A percentile compares a stretch with the other conserved stretches of the same genome.
These are phyloP conservation scores for Coemansia biformis DNA, from an alignment of 192 early-diverging fungal species.

Conservation along the genomic window DNA sequence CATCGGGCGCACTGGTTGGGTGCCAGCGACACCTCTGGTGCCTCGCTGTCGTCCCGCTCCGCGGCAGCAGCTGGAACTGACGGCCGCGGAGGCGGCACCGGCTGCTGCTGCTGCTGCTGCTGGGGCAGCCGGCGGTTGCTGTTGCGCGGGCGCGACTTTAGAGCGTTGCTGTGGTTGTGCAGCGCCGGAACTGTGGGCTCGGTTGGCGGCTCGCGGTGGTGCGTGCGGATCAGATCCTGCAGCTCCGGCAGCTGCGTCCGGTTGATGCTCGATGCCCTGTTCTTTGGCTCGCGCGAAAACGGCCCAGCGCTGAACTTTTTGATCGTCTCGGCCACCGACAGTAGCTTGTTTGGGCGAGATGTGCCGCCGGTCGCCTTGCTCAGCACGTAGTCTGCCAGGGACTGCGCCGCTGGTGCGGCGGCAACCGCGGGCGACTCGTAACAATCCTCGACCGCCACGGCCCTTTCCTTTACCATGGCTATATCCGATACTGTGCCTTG, in stretches of 20 bases:
- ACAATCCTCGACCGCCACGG: too few relatives aligned
- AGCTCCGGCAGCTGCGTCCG: constrained; percentile 31
- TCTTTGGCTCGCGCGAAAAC: background rate
- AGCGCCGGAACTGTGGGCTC: constrained; percentile 38
- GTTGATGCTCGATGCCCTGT: constrained; percentile 5
- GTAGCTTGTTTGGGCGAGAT: constrained; percentile 12
- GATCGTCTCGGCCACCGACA: constrained; percentile 45
- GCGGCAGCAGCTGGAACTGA: background rate
- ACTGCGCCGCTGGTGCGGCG: background rate
- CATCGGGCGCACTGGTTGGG: constrained; percentile 48
- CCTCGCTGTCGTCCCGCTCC: background rate
- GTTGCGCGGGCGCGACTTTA: constrained; percentile 49
- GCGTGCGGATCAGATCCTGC: constrained; percentile 40
- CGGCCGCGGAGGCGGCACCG: background rate
- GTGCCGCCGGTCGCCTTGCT: constrained; percentile 21
- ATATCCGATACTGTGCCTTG: too few relatives aligned
- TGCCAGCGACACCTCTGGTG: constrained; percentile 3
- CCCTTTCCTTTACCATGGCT: too few relatives aligned
- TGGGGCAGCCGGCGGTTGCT: constrained; percentile 22
- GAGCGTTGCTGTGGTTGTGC: constrained; percentile 39
- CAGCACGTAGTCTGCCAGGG: constrained; percentile 48
- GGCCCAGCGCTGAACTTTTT: constrained; percentile 34
- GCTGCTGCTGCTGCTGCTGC: constrained; percentile 10
- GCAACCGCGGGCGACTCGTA: background rate
- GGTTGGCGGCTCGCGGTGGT: constrained; percentile 41